Conservation (phyloP, 805 yeast genomes). For the Candida endomychidarum region DNA sequence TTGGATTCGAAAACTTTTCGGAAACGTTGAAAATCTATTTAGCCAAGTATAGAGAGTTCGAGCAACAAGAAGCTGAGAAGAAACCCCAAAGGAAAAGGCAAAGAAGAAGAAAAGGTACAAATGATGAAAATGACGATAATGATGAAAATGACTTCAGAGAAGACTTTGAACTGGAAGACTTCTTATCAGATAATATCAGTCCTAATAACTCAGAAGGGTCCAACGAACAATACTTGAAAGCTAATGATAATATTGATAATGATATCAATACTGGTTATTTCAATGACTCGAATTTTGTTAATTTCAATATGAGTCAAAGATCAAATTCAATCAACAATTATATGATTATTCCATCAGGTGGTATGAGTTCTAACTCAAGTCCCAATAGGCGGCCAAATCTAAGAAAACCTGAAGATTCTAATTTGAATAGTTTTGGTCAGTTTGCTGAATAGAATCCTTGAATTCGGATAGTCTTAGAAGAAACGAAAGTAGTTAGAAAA, state of each 20-base stretch:
- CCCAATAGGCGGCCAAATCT: constrained; percentile 9
- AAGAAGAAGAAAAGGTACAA: constrained; percentile 1
- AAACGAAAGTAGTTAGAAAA: neutral
- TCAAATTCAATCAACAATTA: constrained; percentile 12
- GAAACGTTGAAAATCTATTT: constrained; percentile 69
- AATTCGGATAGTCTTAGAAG: too few relatives aligned
- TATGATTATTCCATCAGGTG: constrained; percentile 8
- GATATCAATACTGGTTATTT: constrained; percentile 6
- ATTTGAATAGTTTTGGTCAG: neutral
- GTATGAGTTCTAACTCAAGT: neutral
- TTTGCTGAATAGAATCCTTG: neutral
- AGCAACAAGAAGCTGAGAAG: constrained; percentile 17
- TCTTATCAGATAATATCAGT: constrained; percentile 17
- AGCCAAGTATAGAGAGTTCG: constrained; percentile 25
- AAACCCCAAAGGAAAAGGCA: constrained; percentile 14
- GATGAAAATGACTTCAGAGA: constrained; percentile 3
- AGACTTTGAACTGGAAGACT: constrained; percentile 11
- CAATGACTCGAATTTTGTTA: constrained; percentile 10
- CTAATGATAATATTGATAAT: neutral
- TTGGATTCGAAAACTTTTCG: constrained; percentile 80
- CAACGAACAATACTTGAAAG: constrained; percentile 1
- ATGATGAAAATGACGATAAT: neutral
- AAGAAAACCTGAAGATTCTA: constrained; percentile 8
- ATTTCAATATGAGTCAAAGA: constrained; percentile 9
- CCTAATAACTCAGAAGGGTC: constrained; percentile 13